Conservation (phyloP, 768 basidiomycete genomes). For the Candolleomyces aberdarensis region DNA sequence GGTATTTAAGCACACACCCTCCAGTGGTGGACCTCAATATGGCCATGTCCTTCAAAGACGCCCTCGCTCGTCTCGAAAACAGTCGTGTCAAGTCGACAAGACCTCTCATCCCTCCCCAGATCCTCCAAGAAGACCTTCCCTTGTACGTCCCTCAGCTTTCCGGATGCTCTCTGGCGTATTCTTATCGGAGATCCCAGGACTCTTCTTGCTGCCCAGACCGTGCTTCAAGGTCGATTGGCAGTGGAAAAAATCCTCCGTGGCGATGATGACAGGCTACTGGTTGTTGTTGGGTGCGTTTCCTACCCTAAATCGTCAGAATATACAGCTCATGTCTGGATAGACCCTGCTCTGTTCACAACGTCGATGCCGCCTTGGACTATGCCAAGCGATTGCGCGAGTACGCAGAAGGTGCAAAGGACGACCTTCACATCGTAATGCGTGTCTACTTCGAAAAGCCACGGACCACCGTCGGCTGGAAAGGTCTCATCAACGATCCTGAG, state of each 20-base stretch:
- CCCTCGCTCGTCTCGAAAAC: constrained; percentile 80
- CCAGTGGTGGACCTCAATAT: constrained; percentile 53
- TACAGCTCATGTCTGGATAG: constrained; percentile 29
- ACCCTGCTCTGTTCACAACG: constrained; percentile 94
- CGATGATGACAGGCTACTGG: constrained; percentile 88
- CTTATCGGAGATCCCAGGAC: constrained; percentile 42
- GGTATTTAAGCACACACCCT: constrained; percentile 13
- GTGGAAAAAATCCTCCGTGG: constrained; percentile 80
- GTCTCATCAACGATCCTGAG: constrained; percentile 95
- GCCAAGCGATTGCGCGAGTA: constrained; percentile 77
- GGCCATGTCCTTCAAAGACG: constrained; percentile 76
- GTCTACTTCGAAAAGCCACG: constrained; percentile 98
- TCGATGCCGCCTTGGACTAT: constrained; percentile 83
- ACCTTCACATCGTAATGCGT: constrained; percentile 94
- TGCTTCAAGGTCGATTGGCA: constrained; percentile 77
- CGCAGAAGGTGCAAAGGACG: constrained; percentile 75
- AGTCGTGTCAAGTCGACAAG: constrained; percentile 81
- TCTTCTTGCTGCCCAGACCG: constrained; percentile 79
- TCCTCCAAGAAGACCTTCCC: constrained; percentile 91
- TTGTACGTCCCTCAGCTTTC: constrained; percentile 43
- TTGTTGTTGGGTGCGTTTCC: constrained; percentile 76
- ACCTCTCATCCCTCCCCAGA: constrained; percentile 92
- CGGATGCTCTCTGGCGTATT: background rate
- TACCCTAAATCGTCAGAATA: background rate
- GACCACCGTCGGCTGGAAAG: constrained; percentile 99